Base-by-base conservation (phyloP, 805 yeast genomes). In the Nakazawaea ishiwadae region DNA sequence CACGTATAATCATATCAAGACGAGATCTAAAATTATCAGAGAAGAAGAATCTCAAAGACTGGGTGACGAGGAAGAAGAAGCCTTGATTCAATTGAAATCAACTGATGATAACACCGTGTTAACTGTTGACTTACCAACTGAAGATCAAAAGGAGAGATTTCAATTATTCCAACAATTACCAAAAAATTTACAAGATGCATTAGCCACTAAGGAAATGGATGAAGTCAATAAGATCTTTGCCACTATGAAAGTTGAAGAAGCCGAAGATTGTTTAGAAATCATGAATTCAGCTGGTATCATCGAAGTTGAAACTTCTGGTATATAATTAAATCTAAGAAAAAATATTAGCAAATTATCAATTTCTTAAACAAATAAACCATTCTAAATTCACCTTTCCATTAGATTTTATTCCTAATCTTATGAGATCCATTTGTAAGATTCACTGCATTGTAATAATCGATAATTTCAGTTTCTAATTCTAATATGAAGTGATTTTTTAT, bases 211-310 rank as follows among this genome's bases (percentile, higher is more conserved):
- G 29, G 69, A 76, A 6, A 68, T 91, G 42, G 96, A 86, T 49
- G 81, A 75, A 47, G 88, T 91, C 43, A 91, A 91, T 65, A 73
- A 77, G 50, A 91, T 86, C 2, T 86, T 91, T 59, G 91, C 82
- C 2, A 66, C 69, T 6, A 73, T 85, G 73, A 69, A 78, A 17
- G 68, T 90, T 4, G 84, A 72, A 9, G 90, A 86, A 30, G 96
- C 96, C 5, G 98, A 91, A 58, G 59, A 63, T 7, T 70, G 85
- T 6, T 72, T 91, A 50, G 90, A 81, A 46, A 58, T 77, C 38
- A 81, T 91, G 54, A 83, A 87, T 51, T 78, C 81, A 53, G 83
- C 89, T 54, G 89, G 86, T 9, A 89, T 88, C 24, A 80, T 91
- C 54, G 88, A 91, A 27, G 79, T 91, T 30, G 84, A 80, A 51